Evolutionary conservation across 345 rosid genomes (phyloP), one percentile per base, ranked within the genome.

Genomic region (Eucalyptus grandis): DNA sequence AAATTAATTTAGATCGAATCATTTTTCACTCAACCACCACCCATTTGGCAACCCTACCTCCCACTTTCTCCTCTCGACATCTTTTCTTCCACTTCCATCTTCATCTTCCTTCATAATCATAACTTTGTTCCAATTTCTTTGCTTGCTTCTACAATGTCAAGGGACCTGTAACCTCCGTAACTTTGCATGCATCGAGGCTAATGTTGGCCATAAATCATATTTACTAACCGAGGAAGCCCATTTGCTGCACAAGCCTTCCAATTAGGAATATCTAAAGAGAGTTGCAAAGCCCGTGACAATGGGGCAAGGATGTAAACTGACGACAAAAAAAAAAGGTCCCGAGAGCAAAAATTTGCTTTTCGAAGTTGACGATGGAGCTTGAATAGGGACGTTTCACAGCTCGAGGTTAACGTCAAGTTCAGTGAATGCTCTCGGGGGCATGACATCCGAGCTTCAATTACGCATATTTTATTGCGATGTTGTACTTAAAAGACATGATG

Each of bases 21-120:
- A 13, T 30, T 62, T 62, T 62, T 14, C 0, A 60, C 34, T 27
- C 69, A 6, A 27, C 4, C 1, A 0, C 14, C 69, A 27, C 14
- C 17, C 8, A 62, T 62, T 27, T 13, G 69, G 14, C 8, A 1
- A 14, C 69, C 31, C 31, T 30, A 30, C 34, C 8, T 60, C 69
- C 8, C 69, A 30, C 31, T 17, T 19, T 10, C 69, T 27, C 31
- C 6, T 62, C 69, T 62, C 34, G 2, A 62, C 69, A 12, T 62
- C 2, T 0, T 27, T 9, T 13, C 69, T 62, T 62, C 69, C 69
- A 62, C 16, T 62, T 62, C 77, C 77, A 65, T 65, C 19, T 30
- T n/a, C 72, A 65, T 65, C 34, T 65, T 14, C 77, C 34, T 65
- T n/a, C n/a, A n/a, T n/a, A n/a, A n/a, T 2, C 37, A 14, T 65